Conservation (phyloP, 2,329 filamentous ascomycete species). For the Talaromyces sp. region DNA sequence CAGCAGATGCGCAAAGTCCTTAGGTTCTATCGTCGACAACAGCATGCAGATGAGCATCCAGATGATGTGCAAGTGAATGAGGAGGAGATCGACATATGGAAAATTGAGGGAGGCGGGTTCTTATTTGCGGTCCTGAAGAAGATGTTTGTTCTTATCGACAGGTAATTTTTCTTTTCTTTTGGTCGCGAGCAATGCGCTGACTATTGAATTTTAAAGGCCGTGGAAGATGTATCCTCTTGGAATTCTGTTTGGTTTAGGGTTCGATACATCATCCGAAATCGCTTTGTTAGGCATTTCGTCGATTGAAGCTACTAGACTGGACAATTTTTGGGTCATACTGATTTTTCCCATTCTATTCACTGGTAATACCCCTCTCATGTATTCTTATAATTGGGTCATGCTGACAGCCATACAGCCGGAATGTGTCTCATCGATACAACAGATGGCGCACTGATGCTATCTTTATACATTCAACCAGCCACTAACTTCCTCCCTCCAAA, state of each 20-base stretch:
- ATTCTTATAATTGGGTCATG: neutral
- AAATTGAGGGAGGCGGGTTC: conserved; percentile 73
- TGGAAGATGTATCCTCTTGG: conserved; percentile 98
- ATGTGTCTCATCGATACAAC: conserved; percentile 95
- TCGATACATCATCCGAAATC: conserved; percentile 93
- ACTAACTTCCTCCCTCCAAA: conserved; percentile 36
- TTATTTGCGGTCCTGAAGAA: conserved; percentile 68
- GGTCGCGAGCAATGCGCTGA: neutral
- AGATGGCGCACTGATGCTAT: conserved; percentile 93
- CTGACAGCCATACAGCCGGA: conserved; percentile 54
- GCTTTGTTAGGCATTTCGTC: conserved; percentile 86
- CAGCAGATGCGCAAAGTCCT: conserved; percentile 64
- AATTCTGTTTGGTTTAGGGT: conserved; percentile 84
- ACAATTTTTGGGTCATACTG: conserved; percentile 88
- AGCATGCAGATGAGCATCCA: conserved; percentile 39
- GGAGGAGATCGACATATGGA: conserved; percentile 54
- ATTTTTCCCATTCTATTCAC: conserved; percentile 91
- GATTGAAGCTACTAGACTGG: conserved; percentile 80
- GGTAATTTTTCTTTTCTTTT: conserved; percentile 27
- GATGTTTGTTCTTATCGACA: conserved; percentile 70
- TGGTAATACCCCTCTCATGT: conserved; percentile 45
- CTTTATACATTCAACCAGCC: conserved; percentile 68
- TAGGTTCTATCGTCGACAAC: conserved; percentile 17
- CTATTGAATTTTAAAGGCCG: conserved; percentile 30
- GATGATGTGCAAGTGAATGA: conserved; percentile 47